Evolutionary conservation across 768 basidiomycete species (phyloP).

Genomic region (Auriscalpium orientale): DNA sequence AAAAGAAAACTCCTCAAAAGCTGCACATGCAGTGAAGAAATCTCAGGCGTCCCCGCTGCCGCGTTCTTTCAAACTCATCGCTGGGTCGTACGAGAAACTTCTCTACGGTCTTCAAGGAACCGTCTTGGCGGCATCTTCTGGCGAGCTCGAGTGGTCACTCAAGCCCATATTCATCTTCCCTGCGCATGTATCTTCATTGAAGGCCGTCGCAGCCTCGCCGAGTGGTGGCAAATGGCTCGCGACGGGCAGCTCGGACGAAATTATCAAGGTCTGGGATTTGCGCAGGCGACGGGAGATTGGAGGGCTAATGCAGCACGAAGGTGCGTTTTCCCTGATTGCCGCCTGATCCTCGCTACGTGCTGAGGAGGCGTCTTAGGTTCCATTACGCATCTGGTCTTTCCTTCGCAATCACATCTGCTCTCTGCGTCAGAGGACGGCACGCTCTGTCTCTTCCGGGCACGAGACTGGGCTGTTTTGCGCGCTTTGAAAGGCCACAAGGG

Average conservation of each 20-base stretch:
- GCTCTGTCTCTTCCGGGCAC: constrained; percentile 81
- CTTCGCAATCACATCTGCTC: constrained; percentile 82
- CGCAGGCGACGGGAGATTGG: constrained; percentile 89
- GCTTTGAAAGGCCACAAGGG: constrained; percentile 90
- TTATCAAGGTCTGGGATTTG: constrained; percentile 95
- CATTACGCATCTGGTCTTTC: constrained; percentile 82
- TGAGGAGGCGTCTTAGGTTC: constrained; percentile 51
- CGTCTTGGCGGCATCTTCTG: constrained; percentile 28
- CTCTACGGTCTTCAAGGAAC: constrained; percentile 83
- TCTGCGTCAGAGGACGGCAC: constrained; percentile 92
- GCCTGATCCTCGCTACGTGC: not conserved
- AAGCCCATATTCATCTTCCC: constrained; percentile 94
- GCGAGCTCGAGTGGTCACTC: constrained; percentile 32
- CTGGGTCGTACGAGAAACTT: constrained; percentile 94
- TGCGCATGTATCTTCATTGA: constrained; percentile 90
- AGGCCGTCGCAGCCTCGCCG: constrained; percentile 83
- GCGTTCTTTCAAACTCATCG: constrained; percentile 74
- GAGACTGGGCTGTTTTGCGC: constrained; percentile 90
- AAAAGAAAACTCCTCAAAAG: constrained; percentile 21
- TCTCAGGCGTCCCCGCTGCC: constrained; percentile 28
- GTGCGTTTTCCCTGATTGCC: constrained; percentile 32
- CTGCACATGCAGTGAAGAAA: constrained; percentile 1
- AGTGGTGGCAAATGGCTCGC: constrained; percentile 94
- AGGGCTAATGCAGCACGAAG: constrained; percentile 90
- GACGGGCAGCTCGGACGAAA: constrained; percentile 92